Conservation (phyloP, 345 rosid genomes). For the Syzygium aromaticum region DNA sequence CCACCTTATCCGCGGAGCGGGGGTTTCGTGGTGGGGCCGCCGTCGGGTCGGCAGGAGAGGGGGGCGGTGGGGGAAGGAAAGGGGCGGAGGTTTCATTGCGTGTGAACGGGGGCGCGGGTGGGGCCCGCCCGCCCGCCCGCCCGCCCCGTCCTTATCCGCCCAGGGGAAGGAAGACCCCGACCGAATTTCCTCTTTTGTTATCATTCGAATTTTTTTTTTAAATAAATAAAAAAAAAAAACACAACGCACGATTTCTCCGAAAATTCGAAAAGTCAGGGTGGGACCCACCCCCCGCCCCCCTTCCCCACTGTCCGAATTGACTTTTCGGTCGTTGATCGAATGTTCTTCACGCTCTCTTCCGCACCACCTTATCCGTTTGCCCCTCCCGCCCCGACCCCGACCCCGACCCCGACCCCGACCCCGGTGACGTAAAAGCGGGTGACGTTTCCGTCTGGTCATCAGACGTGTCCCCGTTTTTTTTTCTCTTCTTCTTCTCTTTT, state of each 20-base stretch:
- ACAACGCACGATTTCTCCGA: no score
- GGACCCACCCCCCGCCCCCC: background rate
- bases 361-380: background rate
- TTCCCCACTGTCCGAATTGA: background rate
- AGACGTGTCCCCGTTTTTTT: rapidly evolving
- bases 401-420: background rate
- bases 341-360: background rate
- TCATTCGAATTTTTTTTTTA: no score
- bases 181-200: background rate
- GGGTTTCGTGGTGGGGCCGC: background rate
- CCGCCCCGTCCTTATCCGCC: background rate
- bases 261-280: no score
- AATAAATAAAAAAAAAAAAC: no score
- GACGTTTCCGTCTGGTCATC: background rate
- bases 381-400: background rate
- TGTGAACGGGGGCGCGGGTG: background rate
- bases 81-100: background rate
- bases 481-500: background rate
- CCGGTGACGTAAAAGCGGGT: background rate
- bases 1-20: background rate
- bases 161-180: rapidly evolving
- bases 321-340: background rate
- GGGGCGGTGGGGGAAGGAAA: no score
- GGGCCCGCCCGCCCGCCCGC: background rate
- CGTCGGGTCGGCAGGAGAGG: background rate